These are phyloP conservation scores for Phaeophleospora eucalypticola DNA, from an alignment of 2,329 filamentous ascomycete genomes.

Conservation along the genomic window DNA sequence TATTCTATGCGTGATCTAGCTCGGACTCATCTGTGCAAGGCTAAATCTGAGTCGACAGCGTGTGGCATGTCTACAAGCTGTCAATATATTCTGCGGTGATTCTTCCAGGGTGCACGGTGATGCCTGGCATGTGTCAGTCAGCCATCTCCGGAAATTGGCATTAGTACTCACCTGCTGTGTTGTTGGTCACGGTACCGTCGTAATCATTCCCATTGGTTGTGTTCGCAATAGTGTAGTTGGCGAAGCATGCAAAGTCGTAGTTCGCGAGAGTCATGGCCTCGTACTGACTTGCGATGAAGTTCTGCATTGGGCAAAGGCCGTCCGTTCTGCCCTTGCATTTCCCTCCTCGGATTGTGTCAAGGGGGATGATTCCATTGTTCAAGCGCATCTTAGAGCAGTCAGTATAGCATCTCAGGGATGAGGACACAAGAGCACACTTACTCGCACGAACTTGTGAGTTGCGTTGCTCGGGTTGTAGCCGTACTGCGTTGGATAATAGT, in stretches of 20 bases:
- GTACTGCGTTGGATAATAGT: slow-evolving; percentile 44
- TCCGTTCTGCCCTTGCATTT: slow-evolving; percentile 42
- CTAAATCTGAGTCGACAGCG: background rate
- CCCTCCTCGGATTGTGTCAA: slow-evolving; percentile 47
- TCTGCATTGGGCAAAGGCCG: slow-evolving; percentile 42
- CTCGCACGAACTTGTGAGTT: slow-evolving; percentile 46
- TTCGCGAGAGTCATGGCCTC: slow-evolving; percentile 40
- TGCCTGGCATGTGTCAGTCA: slow-evolving; percentile 10
- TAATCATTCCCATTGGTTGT: slow-evolving; percentile 40
- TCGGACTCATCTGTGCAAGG: too few relatives aligned
- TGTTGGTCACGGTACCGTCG: slow-evolving; percentile 34
- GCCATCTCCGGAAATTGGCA: background rate
- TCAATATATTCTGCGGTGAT: slow-evolving; percentile 22
- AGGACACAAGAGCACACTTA: slow-evolving; percentile 3
- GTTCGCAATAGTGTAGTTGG: slow-evolving; percentile 43
- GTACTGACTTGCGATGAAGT: slow-evolving; percentile 42
- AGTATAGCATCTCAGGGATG: background rate
- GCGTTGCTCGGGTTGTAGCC: slow-evolving; percentile 41
- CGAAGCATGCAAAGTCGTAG: slow-evolving; percentile 48
- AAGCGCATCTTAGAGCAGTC: slow-evolving; percentile 37
- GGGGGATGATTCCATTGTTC: slow-evolving; percentile 48
- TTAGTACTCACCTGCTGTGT: too few relatives aligned
- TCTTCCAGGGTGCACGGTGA: slow-evolving; percentile 19
- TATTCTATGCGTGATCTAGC: too few relatives aligned
- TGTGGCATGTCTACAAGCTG: slow-evolving; percentile 1